A percentile compares a stretch with the other conserved stretches of the same genome.
phyloP scores from a whole-genome alignment of 2,329 filamentous ascomycete species.

The Lithohypha guttulata region DNA sequence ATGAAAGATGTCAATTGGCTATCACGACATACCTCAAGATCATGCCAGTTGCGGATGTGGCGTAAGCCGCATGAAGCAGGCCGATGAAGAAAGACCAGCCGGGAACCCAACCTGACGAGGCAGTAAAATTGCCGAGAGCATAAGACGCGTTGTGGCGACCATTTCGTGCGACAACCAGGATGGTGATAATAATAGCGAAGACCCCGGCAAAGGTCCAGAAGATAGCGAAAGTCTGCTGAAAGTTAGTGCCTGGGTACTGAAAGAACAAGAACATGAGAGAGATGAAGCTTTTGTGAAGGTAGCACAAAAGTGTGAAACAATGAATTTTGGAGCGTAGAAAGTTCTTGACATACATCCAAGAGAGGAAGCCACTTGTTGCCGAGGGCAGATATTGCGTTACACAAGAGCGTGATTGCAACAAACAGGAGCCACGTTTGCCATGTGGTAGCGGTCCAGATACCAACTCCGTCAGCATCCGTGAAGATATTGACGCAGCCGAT shows the following conservation, averaged over 20 bases:
- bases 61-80: conserved; percentile 61
- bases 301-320: no score
- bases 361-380: conserved; percentile 45
- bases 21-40: conserved; percentile 55
- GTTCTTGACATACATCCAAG: conserved; percentile 51
- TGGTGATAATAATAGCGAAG: conserved; percentile 51
- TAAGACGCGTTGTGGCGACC: conserved; percentile 53
- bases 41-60: conserved; percentile 68
- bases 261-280: not conserved
- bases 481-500: conserved; percentile 48
- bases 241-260: conserved; percentile 4
- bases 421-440: conserved; percentile 42
- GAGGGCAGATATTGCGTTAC: conserved; percentile 42
- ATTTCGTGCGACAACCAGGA: conserved; percentile 56
- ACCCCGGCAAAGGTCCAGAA: conserved; percentile 65
- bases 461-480: conserved; percentile 35
- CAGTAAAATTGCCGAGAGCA: conserved; percentile 59
- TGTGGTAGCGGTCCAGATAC: conserved; percentile 33
- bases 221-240: conserved; percentile 53
- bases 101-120: conserved; percentile 55
- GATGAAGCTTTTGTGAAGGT: no score
- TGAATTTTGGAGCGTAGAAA: no score
- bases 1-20: no score
- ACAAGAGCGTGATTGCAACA: conserved; percentile 38
- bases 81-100: conserved; percentile 67